Evolutionary conservation across 2,329 filamentous ascomycete species (phyloP), one percentile per base, ranked within the genome.

Genomic region (Trichoderma harzianum): DNA sequence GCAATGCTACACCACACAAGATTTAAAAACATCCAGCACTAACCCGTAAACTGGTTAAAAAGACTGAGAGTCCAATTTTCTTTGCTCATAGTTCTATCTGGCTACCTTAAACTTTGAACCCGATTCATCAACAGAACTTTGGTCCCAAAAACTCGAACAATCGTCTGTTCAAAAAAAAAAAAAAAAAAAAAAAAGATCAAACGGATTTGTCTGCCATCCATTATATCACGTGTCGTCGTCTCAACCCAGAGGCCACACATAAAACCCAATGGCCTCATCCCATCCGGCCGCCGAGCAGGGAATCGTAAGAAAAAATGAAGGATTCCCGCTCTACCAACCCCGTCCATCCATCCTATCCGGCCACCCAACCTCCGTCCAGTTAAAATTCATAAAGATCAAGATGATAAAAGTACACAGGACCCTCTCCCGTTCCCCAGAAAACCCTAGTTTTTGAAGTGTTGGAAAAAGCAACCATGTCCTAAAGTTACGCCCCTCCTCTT

Each of bases 151-250:
- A 47, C 34, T 63, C 43, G 28, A 55, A 55, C 58, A 55, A 55
- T 43, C 18, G 12, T 55, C 32, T 39, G 53, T 67, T 71, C 69
- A 30, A 21, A 62, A 39, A 36, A 63, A 60, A 60, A 61, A 69
- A 60, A 60, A 60, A 60, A 61, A 69, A 60, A 60, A 69, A 61
- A 55, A 18, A 26, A 21, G 18, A n/a, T 60, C 28, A 21, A 60
- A 34, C 28, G 53, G 60, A 65, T 58, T 64, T 72, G 65, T 70
- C 43, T 51, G 43, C 47, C 58, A 64, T 64, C 60, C 66, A 70
- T 72, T 72, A 72, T 72, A 61, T 69, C 71, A 70, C 67, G 65
- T 70, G 30, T 70, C 71, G 36, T 72, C 67, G 34, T 72, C 66
- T 70, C 71, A 72, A 64, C 64, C 64, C 30, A 72, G 21, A 53